Evolutionary conservation across 495 filamentous ascomycete species (phyloP).

Genomic region (Aspergillus wentii): DNA sequence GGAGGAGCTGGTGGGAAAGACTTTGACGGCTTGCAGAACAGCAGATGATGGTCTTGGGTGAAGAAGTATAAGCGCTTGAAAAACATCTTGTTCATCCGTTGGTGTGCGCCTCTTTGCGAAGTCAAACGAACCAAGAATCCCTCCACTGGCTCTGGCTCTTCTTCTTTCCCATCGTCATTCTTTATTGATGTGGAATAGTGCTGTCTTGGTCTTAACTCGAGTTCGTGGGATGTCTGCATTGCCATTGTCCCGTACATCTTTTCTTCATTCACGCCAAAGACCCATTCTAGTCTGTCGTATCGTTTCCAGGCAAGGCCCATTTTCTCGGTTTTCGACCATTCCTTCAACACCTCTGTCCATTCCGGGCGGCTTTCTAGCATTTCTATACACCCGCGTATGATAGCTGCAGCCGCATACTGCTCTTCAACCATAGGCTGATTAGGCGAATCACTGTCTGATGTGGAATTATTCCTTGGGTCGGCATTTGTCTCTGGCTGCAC

Average conservation of each 20-base stretch:
- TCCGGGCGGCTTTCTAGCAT: conserved; percentile 55
- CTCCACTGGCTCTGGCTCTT: conserved; percentile 63
- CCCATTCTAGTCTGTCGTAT: conserved; percentile 73
- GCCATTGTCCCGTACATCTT: conserved; percentile 72
- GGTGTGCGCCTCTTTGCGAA: conserved; percentile 56
- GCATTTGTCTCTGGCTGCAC: conserved; percentile 44
- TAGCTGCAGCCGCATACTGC: conserved; percentile 47
- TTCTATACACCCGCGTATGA: conserved; percentile 54
- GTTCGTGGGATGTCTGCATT: conserved; percentile 69
- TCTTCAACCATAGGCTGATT: conserved; percentile 44
- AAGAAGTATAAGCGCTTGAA: conserved; percentile 69
- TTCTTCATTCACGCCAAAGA: conserved; percentile 63
- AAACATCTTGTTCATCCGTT: conserved; percentile 60
- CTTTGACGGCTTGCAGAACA: conserved; percentile 63
- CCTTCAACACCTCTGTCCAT: conserved; percentile 57
- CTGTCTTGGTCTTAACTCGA: conserved; percentile 65
- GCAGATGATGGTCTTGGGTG: conserved; percentile 62
- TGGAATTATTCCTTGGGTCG: conserved; percentile 29
- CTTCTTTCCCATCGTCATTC: conserved; percentile 30
- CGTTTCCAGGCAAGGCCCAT: conserved; percentile 74
- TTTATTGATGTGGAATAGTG: conserved; percentile 60
- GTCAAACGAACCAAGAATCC: conserved; percentile 70
- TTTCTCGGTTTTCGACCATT: conserved; percentile 56
- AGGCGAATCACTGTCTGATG: conserved; percentile 36
- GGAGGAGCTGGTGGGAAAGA: conserved; percentile 65